Evolutionary conservation across 2,329 filamentous ascomycete species (phyloP), one percentile per base, ranked within the genome.

Genomic region (Metarhizium guizhouense): DNA sequence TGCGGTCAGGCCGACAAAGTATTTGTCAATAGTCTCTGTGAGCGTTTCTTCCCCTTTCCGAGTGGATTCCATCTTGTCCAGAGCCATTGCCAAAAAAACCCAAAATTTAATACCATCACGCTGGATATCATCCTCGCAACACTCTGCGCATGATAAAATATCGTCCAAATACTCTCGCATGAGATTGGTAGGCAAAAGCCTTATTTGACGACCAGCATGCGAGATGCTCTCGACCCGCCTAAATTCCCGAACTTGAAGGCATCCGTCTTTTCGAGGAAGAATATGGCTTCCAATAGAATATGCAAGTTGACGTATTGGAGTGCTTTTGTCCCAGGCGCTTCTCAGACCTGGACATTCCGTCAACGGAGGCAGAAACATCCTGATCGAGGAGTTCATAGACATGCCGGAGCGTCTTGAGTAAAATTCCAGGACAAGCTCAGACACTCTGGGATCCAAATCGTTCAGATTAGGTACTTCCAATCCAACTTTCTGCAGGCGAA

Each of bases 301-400:
- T 2, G 78, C 81, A 25, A 85, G 60, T 50, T 72, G 72, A 14
- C 83, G 74, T 36, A 82, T 70, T 7, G 64, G 55, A 30, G 71
- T 73, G 54, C 80, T 80, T 56, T 77, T 71, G 54, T 76, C 74
- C 82, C 83, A 85, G 16, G 80, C 79, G 61, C 76, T 84, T 47
- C 76, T 75, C 34, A 77, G 75, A n/a, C 67, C 64, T 18, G 78
- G 76, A 56, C 76, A 78, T 59, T 86, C 83, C 10, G 84, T 70
- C 0, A 90, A 67, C 25, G 85, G 75, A 0, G 86, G 84, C 1
- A 91, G 74, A 65, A 86, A 92, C 13, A 89, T 76, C 45, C 76
- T 69, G 13, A 70, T 63, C 25, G 51, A 51, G 13, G 14, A 47
- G 32, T 25, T 4, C 18, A 36, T 10, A 14, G 38, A 29, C 13